Conservation (phyloP, 768 basidiomycete species). For the Hygrophorus russula region DNA sequence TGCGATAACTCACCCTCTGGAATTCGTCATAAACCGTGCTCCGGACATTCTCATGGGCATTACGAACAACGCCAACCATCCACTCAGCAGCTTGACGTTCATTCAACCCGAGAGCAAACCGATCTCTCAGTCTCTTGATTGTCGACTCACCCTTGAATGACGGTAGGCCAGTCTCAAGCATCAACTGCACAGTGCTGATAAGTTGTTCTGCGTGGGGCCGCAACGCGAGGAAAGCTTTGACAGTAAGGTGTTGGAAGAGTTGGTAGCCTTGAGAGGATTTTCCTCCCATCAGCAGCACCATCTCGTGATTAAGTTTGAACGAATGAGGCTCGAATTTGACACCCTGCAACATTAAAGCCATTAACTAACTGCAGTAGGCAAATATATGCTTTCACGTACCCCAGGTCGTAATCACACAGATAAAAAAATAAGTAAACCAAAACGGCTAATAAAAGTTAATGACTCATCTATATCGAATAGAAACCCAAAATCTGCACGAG, state of each 20-base stretch:
- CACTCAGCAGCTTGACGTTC: slow-evolving; percentile 91
- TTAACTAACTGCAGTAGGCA: slow-evolving; percentile 6
- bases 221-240: slow-evolving; percentile 94
- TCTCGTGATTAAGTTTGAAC: slow-evolving; percentile 98
- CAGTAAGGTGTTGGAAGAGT: slow-evolving; percentile 84
- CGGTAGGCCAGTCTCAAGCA: slow-evolving; percentile 91
- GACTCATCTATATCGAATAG: slow-evolving; percentile 97
- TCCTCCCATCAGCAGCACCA: slow-evolving; percentile 97
- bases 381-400: slow-evolving; percentile 23
- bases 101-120: slow-evolving; percentile 72
- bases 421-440: slow-evolving; percentile 16
- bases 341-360: slow-evolving; percentile 39
- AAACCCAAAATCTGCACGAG: slow-evolving; percentile 81
- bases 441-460: slow-evolving; percentile 5
- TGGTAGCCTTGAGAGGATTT: slow-evolving; percentile 89
- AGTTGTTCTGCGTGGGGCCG: slow-evolving; percentile 92
- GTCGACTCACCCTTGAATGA: slow-evolving; percentile 96
- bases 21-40: slow-evolving; percentile 95
- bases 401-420: slow-evolving; percentile 48
- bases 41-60: slow-evolving; percentile 91
- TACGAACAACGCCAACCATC: slow-evolving; percentile 81
- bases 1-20: slow-evolving; percentile 47
- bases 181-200: slow-evolving; percentile 78
- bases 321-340: slow-evolving; percentile 98
- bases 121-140: slow-evolving; percentile 74